phyloP scores from a whole-genome alignment of 129 eudicot genomes.

The Saposhnikovia divaricata region DNA sequence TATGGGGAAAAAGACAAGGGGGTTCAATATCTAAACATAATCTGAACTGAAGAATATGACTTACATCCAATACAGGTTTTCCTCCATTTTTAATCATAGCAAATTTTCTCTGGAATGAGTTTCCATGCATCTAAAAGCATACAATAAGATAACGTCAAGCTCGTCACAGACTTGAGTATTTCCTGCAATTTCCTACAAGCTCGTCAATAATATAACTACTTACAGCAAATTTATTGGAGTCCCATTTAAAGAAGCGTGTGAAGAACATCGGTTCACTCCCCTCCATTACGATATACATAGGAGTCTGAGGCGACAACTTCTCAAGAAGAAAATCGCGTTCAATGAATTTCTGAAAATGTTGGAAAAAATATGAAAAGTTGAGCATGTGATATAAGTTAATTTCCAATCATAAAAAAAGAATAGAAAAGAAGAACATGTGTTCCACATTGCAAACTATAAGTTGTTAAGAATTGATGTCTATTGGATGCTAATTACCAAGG shows the following conservation, averaged over 20 bases:
- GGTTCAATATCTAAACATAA: not conserved
- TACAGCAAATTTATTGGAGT: conserved; percentile 64
- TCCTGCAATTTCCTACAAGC: not conserved
- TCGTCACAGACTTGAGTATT: not conserved
- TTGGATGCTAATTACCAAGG: not conserved
- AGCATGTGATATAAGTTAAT: not conserved
- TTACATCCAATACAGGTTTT: conserved; percentile 14
- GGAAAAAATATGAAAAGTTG: not conserved
- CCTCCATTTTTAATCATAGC: conserved; percentile 31
- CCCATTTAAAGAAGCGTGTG: conserved; percentile 76
- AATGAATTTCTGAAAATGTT: conserved; percentile 41
- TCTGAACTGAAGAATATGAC: not conserved
- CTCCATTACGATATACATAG: conserved; percentile 60
- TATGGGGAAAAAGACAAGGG: not conserved
- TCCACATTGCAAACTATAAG: not conserved
- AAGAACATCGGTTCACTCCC: conserved; percentile 77
- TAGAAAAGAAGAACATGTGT: not conserved
- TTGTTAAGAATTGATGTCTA: not conserved
- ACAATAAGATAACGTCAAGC: not conserved
- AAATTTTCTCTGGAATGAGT: conserved; percentile 80
- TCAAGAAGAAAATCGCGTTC: conserved; percentile 49
- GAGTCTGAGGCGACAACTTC: conserved; percentile 44
- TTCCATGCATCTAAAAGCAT: conserved; percentile 64
- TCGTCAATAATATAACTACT: conserved; percentile 7
- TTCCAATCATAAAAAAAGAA: not conserved